A percentile compares a stretch with the other conserved stretches of the same genome.
Conservation (phyloP, 495 filamentous ascomycete species). For the Xylaria sp. region DNA sequence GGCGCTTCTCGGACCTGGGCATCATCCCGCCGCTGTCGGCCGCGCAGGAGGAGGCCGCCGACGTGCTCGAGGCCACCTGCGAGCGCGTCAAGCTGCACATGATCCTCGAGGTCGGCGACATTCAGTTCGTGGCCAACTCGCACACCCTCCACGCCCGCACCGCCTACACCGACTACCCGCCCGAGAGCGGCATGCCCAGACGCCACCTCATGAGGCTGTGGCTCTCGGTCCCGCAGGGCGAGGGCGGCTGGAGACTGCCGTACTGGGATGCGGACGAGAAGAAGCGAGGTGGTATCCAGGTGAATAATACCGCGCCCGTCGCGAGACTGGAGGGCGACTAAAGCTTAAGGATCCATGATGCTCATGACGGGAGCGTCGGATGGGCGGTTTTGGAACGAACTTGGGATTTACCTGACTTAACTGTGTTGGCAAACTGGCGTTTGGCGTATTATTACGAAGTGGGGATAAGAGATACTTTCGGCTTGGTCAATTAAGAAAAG, state of each 20-base stretch:
- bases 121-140: constrained; percentile 75
- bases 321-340: constrained; percentile 43
- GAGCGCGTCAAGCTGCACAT: constrained; percentile 72
- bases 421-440: background rate
- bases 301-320: constrained; percentile 73
- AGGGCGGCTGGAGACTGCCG: constrained; percentile 86
- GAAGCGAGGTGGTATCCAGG: constrained; percentile 88
- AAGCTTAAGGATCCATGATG: background rate
- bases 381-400: background rate
- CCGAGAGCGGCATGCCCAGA: constrained; percentile 57
- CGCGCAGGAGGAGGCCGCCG: constrained; percentile 67
- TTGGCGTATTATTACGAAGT: constrained; percentile 1
- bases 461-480: background rate
- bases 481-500: background rate
- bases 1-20: constrained; percentile 69
- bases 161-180: constrained; percentile 69
- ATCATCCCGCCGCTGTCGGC: constrained; percentile 70
- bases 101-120: constrained; percentile 79
- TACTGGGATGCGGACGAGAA: constrained; percentile 81
- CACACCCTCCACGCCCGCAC: constrained; percentile 76
- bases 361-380: background rate
- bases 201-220: constrained; percentile 86
- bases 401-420: background rate
- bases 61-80: constrained; percentile 72
- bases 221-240: constrained; percentile 78